phyloP scores from a whole-genome alignment of 331 rosid genomes.

The Quercus tomentella region DNA sequence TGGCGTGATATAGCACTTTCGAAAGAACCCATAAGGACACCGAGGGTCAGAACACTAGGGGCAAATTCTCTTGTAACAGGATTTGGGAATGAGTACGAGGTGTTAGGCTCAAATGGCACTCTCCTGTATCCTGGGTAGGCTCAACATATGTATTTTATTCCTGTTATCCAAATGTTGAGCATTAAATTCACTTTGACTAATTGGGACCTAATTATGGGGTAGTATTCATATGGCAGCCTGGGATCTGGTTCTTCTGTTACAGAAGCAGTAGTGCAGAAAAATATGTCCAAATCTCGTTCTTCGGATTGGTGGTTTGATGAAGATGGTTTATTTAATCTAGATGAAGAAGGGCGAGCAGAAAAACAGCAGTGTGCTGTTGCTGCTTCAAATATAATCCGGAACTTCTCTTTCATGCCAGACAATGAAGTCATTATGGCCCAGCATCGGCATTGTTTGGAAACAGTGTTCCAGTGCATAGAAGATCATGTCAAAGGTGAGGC shows the following conservation, averaged over 20 bases:
- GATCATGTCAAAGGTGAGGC: conserved; percentile 58
- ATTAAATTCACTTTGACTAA: conserved; percentile 2
- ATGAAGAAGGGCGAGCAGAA: conserved; percentile 91
- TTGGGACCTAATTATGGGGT: conserved; percentile 30
- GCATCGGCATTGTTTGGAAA: conserved; percentile 90
- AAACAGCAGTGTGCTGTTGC: conserved; percentile 89
- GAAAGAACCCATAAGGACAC: conserved; percentile 51
- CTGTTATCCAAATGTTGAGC: not conserved
- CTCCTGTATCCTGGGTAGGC: conserved; percentile 57
- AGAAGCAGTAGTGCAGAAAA: conserved; percentile 50
- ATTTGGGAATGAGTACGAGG: conserved; percentile 75
- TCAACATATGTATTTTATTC: not conserved
- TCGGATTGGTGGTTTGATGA: conserved; percentile 84
- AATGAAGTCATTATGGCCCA: conserved; percentile 94
- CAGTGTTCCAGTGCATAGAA: conserved; percentile 84
- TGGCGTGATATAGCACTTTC: conserved; percentile 97
- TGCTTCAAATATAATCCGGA: conserved; percentile 89
- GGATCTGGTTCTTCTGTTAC: conserved; percentile 46
- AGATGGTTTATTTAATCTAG: conserved; percentile 85
- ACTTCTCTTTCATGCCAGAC: conserved; percentile 98
- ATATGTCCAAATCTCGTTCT: conserved; percentile 47
- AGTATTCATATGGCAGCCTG: conserved; percentile 38
- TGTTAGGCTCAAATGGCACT: conserved; percentile 53
- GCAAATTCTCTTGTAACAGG: conserved; percentile 71
- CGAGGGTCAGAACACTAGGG: conserved; percentile 72